Evolutionary conservation across 1,139 yeast species (phyloP), one percentile per base, ranked within the genome.

Genomic region (Taphrina pruni): DNA sequence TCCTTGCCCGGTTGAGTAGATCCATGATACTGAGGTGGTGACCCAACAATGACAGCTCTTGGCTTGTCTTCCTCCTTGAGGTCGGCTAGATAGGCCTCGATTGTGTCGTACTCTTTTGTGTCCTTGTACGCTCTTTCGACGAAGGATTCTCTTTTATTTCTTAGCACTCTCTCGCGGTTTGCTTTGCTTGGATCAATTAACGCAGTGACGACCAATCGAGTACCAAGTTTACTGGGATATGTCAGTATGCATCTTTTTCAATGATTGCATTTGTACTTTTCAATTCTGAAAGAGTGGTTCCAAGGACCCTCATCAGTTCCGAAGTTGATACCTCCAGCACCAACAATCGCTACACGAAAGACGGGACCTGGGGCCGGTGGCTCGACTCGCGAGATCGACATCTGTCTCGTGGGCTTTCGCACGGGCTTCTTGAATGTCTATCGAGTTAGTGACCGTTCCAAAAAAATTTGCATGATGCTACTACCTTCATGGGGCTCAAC

Each of bases 21-120:
- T 9, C 75, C 75, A 35, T 74, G 73, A 69, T 62, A 73, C 36
- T 70, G 70, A 6, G 75, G 75, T 2, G 75, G 75, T 3, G 73
- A 71, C 7, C 74, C 75, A 36, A 72, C 61, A 51, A 73, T 68
- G 45, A 73, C 66, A 9, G 73, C 69, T 54, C 73, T 72, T 20
- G 74, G 70, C 12, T 65, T 52, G 35, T 60, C 70, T 45, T 55
- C 71, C 41, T 52, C 46, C 17, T 45, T 48, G 41, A 73, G 46
- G 43, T 58, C 71, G 5, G 58, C 70, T 12, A 70, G 65, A 11
- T 71, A 74, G 6, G 71, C 73, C 26, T 69, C 69, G 36, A 70
- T 43, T 45, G 70, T 64, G 55, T 51, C 41, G 45, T 71, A 73
- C 38, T 68, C 66, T 57, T 64, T 64, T 39, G 74, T 71, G 9